Conservation (phyloP, 2,329 filamentous ascomycete genomes). For the Chaetomium sp. region DNA sequence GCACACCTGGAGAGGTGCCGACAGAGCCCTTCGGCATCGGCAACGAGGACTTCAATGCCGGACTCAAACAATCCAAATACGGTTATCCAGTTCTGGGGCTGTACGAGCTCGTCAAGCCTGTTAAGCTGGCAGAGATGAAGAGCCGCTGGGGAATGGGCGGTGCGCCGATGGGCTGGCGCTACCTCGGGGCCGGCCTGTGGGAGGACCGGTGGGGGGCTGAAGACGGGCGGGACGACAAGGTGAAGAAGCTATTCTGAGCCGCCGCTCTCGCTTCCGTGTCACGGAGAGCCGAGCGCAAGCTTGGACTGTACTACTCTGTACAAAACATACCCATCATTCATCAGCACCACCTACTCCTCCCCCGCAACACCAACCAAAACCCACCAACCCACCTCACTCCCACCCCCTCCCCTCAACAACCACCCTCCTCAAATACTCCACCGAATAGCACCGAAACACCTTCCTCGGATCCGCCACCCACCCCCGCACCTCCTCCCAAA, state of each 20-base stretch:
- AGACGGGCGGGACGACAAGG: slow-evolving; percentile 19
- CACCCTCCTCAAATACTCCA: slow-evolving; percentile 15
- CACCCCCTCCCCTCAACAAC: not conserved
- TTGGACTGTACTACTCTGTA: not conserved
- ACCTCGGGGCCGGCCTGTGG: slow-evolving; percentile 33
- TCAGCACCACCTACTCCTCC: not conserved
- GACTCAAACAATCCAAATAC: slow-evolving; percentile 33
- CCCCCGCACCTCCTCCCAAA: slow-evolving; percentile 14
- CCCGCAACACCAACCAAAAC: not conserved
- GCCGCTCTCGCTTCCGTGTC: not conserved
- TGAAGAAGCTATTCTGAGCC: slow-evolving; percentile 20
- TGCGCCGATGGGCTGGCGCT: slow-evolving; percentile 37
- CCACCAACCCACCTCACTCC: not conserved
- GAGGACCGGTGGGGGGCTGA: slow-evolving; percentile 33
- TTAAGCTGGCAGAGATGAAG: slow-evolving; percentile 36
- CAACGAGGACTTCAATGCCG: slow-evolving; percentile 39
- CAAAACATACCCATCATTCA: not conserved
- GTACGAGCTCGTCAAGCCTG: slow-evolving; percentile 33
- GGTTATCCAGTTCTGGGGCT: slow-evolving; percentile 38
- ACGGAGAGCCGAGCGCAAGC: not conserved
- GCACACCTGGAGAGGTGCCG: slow-evolving; percentile 27
- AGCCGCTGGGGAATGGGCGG: slow-evolving; percentile 32
- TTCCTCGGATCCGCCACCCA: slow-evolving; percentile 21
- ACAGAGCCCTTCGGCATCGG: slow-evolving; percentile 34
- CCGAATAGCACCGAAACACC: slow-evolving; percentile 17